Evolutionary conservation across 2,329 filamentous ascomycete genomes (phyloP).

Genomic region (Claviceps spartinae): DNA sequence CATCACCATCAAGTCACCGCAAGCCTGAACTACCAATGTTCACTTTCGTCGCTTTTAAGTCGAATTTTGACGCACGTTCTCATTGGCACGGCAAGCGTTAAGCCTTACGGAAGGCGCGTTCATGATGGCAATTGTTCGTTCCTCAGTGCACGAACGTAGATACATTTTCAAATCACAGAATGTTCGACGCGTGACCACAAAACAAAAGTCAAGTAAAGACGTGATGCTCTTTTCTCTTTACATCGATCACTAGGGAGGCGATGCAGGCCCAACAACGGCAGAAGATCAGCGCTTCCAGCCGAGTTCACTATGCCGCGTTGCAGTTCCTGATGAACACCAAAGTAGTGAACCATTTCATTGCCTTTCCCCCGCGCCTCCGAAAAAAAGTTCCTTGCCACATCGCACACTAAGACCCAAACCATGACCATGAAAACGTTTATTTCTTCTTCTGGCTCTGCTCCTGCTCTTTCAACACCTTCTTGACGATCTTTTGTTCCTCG

Average conservation of each 20-base stretch:
- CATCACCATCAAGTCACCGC: neutral
- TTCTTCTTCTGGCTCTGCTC: constrained; percentile 59
- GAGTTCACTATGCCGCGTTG: constrained; percentile 23
- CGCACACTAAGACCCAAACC: constrained; percentile 20
- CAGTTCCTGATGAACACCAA: constrained; percentile 39
- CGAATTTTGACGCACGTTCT: neutral
- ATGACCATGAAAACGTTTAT: constrained; percentile 35
- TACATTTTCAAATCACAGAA: neutral
- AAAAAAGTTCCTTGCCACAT: constrained; percentile 18
- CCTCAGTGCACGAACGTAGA: neutral
- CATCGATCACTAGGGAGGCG: constrained; percentile 33
- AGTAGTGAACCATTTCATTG: constrained; percentile 35
- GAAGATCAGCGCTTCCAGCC: constrained; percentile 27
- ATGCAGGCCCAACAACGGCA: constrained; percentile 31
- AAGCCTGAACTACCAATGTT: neutral
- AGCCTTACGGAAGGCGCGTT: neutral
- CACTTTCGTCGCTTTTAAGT: neutral
- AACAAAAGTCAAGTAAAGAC: constrained; percentile 14
- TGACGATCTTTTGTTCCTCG: constrained; percentile 99
- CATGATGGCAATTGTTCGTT: neutral
- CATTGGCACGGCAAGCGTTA: neutral
- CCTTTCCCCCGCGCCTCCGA: constrained; percentile 4
- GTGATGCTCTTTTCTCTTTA: constrained; percentile 26
- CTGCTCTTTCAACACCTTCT: constrained; percentile 99
- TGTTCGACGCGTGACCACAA: neutral